phyloP scores from a whole-genome alignment of 2,329 filamentous ascomycete species.

The Trichoderma aggressivum region DNA sequence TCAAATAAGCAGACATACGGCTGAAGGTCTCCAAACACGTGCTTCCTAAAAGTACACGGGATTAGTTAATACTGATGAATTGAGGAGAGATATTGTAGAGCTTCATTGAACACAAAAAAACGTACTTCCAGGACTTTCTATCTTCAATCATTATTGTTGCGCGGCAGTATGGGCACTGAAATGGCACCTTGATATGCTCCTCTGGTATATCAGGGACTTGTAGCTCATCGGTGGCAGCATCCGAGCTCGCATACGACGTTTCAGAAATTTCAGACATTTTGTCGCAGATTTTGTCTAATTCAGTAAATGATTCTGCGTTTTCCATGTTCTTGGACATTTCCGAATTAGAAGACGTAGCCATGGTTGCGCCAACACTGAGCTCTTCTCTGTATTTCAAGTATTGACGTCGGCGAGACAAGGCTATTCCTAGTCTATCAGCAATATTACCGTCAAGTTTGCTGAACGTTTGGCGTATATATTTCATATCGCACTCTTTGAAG shows the following conservation, averaged over 20 bases:
- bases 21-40: background rate
- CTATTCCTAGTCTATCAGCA: background rate
- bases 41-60: background rate
- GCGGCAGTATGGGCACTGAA: background rate
- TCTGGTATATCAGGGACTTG: background rate
- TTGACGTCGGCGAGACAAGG: background rate
- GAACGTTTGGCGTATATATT: background rate
- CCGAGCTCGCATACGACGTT: background rate
- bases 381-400: background rate
- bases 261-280: background rate
- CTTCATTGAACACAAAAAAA: background rate
- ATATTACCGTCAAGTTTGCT: background rate
- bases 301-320: background rate
- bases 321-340: background rate
- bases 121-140: background rate
- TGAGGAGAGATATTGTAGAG: too few species aligned
- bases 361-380: background rate
- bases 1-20: background rate
- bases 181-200: background rate
- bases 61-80: too few species aligned
- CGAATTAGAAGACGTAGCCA: background rate
- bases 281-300: background rate
- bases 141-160: background rate
- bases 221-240: background rate
- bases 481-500: background rate